A percentile compares a stretch with the other conserved stretches of the same genome.
phyloP scores from a whole-genome alignment of 108 stramenopile species.

The Stephanodiscus minutulus region DNA sequence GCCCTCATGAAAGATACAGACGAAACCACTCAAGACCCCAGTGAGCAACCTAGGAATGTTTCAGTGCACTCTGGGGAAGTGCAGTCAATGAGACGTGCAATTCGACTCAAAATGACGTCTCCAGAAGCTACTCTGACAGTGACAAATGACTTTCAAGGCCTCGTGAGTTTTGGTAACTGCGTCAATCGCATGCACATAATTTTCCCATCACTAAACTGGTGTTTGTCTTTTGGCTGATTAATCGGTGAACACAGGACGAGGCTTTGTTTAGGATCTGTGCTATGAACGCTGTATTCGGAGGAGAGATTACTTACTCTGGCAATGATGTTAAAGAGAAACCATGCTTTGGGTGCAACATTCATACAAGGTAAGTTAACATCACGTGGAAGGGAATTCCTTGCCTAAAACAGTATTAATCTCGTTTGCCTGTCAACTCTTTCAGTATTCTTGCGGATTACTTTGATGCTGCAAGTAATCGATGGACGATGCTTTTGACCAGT shows the following conservation, averaged over 20 bases:
- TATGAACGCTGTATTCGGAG: slow-evolving; percentile 59
- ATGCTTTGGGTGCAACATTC: slow-evolving; percentile 41
- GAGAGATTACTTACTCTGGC: slow-evolving; percentile 45
- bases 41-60: slow-evolving; percentile 18
- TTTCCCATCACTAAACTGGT: not conserved
- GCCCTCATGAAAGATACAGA: slow-evolving; percentile 55
- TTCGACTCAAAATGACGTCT: slow-evolving; percentile 63
- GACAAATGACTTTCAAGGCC: slow-evolving; percentile 84
- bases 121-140: slow-evolving; percentile 66
- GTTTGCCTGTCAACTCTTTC: not conserved
- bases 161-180: slow-evolving; percentile 14
- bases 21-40: slow-evolving; percentile 5
- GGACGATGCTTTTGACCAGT: slow-evolving; percentile 67
- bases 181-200: not conserved
- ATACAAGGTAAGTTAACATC: slow-evolving; percentile 27
- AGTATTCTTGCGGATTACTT: slow-evolving; percentile 83
- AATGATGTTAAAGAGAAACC: slow-evolving; percentile 25
- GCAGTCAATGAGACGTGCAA: slow-evolving; percentile 12
- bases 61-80: slow-evolving; percentile 28
- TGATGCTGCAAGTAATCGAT: slow-evolving; percentile 60
- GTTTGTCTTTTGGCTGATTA: not conserved
- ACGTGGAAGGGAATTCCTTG: not conserved
- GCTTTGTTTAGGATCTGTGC: slow-evolving; percentile 71
- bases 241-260: slow-evolving; percentile 49
- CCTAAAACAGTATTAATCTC: not conserved